phyloP scores from a whole-genome alignment of 352 stramenopile genomes.

The Phytophthora aleatoria region DNA sequence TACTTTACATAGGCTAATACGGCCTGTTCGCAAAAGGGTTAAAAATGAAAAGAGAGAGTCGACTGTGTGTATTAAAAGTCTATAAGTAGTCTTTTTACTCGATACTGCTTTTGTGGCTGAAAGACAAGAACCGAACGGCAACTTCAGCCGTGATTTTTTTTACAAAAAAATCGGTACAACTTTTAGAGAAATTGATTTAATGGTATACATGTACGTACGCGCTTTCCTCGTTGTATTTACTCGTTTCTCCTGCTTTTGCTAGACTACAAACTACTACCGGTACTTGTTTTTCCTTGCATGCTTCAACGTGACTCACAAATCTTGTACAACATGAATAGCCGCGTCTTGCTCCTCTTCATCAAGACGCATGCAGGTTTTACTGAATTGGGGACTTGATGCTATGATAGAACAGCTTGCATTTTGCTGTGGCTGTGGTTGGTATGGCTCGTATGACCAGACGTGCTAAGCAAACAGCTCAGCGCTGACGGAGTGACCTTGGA shows the following conservation, averaged over 20 bases:
- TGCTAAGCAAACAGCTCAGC: conserved; percentile 80
- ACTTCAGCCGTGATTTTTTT: too few species aligned
- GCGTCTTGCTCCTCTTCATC: conserved; percentile 5
- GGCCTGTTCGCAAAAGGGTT: too few species aligned
- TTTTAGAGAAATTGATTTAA: too few species aligned
- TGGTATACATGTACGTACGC: too few species aligned
- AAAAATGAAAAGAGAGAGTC: too few species aligned
- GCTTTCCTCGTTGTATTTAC: too few species aligned
- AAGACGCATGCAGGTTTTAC: conserved; percentile 8
- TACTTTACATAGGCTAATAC: too few species aligned
- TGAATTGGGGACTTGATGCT: conserved; percentile 2
- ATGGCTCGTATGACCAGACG: conserved; percentile 58
- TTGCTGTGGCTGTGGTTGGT: conserved; percentile 31
- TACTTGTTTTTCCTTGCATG: conserved; percentile 28
- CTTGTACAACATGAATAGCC: conserved; percentile 37
- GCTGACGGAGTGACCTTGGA: conserved; percentile 79
- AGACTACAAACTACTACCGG: conserved; percentile 38
- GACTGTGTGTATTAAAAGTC: too few species aligned
- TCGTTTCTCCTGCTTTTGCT: neutral
- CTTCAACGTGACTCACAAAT: conserved; percentile 34
- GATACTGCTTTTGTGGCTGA: too few species aligned
- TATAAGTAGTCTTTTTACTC: too few species aligned
- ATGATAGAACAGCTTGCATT: conserved; percentile 25
- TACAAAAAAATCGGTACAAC: too few species aligned
- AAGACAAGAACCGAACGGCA: too few species aligned